A percentile compares a stretch with the other conserved stretches of the same genome.
Conservation (phyloP, 495 filamentous ascomycete species). For the Aspergillus biplanus region DNA sequence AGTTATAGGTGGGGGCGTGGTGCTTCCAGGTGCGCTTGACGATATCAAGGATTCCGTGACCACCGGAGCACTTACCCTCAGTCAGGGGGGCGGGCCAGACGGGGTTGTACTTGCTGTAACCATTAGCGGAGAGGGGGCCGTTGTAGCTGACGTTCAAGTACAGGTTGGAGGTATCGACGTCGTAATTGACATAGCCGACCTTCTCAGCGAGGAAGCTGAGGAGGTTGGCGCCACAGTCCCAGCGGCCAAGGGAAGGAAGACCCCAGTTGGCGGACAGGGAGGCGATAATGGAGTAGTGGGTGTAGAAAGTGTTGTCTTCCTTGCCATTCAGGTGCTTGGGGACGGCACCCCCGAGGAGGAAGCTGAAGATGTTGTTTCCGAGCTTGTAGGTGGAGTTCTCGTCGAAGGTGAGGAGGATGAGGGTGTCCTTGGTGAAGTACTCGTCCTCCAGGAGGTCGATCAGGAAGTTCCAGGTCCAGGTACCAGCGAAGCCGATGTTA, state of each 20-base stretch:
- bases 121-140: slow-evolving; percentile 43
- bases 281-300: slow-evolving; percentile 70
- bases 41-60: slow-evolving; percentile 42
- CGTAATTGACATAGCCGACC: slow-evolving; percentile 52
- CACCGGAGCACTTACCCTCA: slow-evolving; percentile 44
- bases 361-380: slow-evolving; percentile 58
- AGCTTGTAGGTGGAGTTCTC: slow-evolving; percentile 63
- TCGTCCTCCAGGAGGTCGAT: slow-evolving; percentile 61
- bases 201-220: slow-evolving; percentile 55
- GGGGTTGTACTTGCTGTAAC: slow-evolving; percentile 35
- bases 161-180: slow-evolving; percentile 42
- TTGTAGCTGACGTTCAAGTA: slow-evolving; percentile 50
- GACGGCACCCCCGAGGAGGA: slow-evolving; percentile 68
- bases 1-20: slow-evolving; percentile 39
- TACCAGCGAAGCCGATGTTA: slow-evolving; percentile 59
- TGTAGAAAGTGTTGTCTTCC: slow-evolving; percentile 68
- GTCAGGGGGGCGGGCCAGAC: slow-evolving; percentile 49
- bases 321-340: slow-evolving; percentile 60
- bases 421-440: slow-evolving; percentile 69
- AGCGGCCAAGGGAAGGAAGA: slow-evolving; percentile 62
- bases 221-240: slow-evolving; percentile 69
- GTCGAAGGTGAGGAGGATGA: slow-evolving; percentile 68
- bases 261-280: slow-evolving; percentile 71
- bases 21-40: slow-evolving; percentile 45
- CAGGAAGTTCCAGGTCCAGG: slow-evolving; percentile 64